Evolutionary conservation across 2,329 filamentous ascomycete species (phyloP).

Genomic region (Aspergillus neoniger): DNA sequence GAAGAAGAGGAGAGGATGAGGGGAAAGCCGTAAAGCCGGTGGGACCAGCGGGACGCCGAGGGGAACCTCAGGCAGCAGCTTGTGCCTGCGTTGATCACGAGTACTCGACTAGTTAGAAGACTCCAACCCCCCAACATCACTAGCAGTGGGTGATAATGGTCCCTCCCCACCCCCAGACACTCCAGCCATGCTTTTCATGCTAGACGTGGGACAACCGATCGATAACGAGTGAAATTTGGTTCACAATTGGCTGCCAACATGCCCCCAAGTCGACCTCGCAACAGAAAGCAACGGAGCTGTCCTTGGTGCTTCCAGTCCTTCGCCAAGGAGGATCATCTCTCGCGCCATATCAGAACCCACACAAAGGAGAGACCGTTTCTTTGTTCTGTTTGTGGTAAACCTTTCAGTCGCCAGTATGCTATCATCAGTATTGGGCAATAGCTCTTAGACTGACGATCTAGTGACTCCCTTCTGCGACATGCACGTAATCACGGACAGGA

Average conservation of each 20-base stretch:
- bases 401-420: constrained; percentile 30
- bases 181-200: neutral
- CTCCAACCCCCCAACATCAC: neutral
- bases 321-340: constrained; percentile 35
- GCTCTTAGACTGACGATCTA: neutral
- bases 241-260: neutral
- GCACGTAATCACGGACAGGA: neutral
- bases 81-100: neutral
- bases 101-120: too few relatives aligned
- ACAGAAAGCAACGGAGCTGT: constrained; percentile 18
- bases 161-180: neutral
- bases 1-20: neutral
- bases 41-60: neutral
- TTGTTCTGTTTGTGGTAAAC: constrained; percentile 27
- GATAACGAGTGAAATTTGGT: too few relatives aligned
- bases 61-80: neutral
- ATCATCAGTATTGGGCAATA: too few relatives aligned
- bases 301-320: constrained; percentile 29
- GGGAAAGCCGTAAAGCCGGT: neutral
- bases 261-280: neutral
- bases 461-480: constrained; percentile 8
- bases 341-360: constrained; percentile 35
- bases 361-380: constrained; percentile 37
- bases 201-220: too few relatives aligned
- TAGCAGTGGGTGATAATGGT: neutral